A percentile compares a stretch with the other conserved stretches of the same genome.
Conservation (phyloP, 2,329 filamentous ascomycete genomes). For the Sclerotiophoma versabilis region DNA sequence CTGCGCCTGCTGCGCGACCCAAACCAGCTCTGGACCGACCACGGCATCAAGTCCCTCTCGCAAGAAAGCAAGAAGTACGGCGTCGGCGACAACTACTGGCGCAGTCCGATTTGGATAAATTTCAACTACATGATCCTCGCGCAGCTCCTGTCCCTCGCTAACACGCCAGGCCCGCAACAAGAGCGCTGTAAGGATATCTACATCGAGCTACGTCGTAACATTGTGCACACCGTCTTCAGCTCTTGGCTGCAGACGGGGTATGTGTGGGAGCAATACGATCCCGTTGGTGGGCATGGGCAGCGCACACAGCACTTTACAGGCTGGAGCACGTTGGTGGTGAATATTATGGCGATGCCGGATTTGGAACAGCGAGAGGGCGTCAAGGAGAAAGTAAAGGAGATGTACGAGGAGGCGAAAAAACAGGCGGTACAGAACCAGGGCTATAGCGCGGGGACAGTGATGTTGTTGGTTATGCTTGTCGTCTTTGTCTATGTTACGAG, state of each 20-base stretch:
- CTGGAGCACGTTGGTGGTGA: slow-evolving; percentile 93
- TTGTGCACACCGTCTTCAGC: slow-evolving; percentile 85
- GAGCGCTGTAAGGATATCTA: slow-evolving; percentile 76
- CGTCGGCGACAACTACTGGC: slow-evolving; percentile 94
- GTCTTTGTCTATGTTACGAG: slow-evolving; percentile 32
- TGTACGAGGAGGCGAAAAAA: slow-evolving; percentile 33
- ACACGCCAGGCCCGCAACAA: slow-evolving; percentile 66
- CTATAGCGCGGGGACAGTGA: slow-evolving; percentile 24
- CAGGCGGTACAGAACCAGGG: slow-evolving; percentile 25
- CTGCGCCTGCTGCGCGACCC: slow-evolving; percentile 80
- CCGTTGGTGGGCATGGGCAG: slow-evolving; percentile 85
- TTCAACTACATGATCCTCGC: slow-evolving; percentile 90
- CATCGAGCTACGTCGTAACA: slow-evolving; percentile 75
- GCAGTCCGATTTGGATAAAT: slow-evolving; percentile 92
- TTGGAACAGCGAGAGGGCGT: slow-evolving; percentile 45
- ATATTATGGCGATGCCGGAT: slow-evolving; percentile 93
- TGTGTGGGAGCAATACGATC: slow-evolving; percentile 96
- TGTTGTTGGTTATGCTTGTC: slow-evolving; percentile 22
- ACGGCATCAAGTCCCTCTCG: slow-evolving; percentile 86
- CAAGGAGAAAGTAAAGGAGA: slow-evolving; percentile 26
- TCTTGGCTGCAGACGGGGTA: slow-evolving; percentile 92
- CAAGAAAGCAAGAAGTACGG: slow-evolving; percentile 80
- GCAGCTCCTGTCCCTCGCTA: slow-evolving; percentile 62
- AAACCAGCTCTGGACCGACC: slow-evolving; percentile 82
- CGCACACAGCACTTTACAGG: slow-evolving; percentile 95